phyloP scores from a whole-genome alignment of 2,329 filamentous ascomycete species.

The Neofusicoccum ribis region DNA sequence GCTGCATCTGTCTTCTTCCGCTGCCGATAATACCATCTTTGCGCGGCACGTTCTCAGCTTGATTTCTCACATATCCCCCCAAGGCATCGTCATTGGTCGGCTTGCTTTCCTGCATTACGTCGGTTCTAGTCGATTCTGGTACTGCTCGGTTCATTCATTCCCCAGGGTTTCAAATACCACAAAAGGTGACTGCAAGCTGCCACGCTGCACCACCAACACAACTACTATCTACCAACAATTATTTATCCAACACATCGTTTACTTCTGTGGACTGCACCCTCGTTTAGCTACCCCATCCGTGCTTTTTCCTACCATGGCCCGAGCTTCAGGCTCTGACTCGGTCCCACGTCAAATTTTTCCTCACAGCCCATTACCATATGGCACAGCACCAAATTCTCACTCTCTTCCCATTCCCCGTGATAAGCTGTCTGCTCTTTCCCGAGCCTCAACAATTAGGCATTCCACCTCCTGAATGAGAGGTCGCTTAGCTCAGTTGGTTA shows the following conservation, averaged over 20 bases:
- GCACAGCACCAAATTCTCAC: not conserved
- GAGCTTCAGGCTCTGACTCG: not conserved
- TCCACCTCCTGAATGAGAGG: not conserved
- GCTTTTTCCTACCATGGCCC: not conserved
- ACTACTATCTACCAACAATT: not conserved
- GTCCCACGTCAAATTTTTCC: not conserved
- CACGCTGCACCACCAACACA: not conserved
- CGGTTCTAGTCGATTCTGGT: not conserved
- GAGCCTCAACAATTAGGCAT: not conserved
- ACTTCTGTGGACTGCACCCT: not conserved
- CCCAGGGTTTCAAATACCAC: not conserved
- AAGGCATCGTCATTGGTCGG: not conserved
- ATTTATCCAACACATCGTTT: not conserved
- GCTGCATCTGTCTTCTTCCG: not conserved
- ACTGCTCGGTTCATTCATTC: not conserved
- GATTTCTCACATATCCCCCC: not conserved
- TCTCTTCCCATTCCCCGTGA: not conserved
- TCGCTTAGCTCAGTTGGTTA: constrained; percentile 24
- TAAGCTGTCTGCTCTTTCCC: not conserved
- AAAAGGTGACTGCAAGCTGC: not conserved
- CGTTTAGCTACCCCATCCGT: constrained; percentile 11
- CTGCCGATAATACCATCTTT: not conserved
- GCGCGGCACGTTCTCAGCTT: not conserved
- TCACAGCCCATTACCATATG: not conserved
- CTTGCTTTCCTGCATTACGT: not conserved